Percentiles rank a stretch among this genome's conserved stretches.
phyloP scores from a whole-genome alignment of 257 asterid genomes.

The Galeopsis tetrahit region DNA sequence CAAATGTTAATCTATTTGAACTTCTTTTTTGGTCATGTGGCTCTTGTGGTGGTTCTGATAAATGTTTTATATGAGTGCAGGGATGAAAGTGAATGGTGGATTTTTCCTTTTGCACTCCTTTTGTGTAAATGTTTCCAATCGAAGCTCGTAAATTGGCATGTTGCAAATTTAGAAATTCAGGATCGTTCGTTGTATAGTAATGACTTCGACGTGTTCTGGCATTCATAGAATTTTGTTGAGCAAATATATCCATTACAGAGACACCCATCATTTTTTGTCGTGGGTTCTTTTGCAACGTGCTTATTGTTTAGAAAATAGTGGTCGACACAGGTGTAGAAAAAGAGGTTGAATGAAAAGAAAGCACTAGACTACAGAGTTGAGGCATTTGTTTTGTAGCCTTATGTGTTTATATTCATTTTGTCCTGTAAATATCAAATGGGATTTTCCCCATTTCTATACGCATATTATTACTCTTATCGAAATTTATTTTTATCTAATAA shows the following conservation, averaged over 20 bases:
- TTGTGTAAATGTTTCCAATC: constrained; percentile 90
- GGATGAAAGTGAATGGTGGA: constrained; percentile 99
- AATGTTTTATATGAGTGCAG: constrained; percentile 49
- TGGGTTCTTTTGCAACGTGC: constrained; percentile 53
- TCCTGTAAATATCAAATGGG: constrained; percentile 60
- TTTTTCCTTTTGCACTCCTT: constrained; percentile 82
- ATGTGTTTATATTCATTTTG: constrained; percentile 43
- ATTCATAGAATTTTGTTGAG: constrained; percentile 54
- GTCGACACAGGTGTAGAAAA: constrained; percentile 62
- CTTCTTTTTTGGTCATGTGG: not conserved
- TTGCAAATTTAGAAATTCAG: constrained; percentile 93
- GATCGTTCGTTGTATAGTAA: constrained; percentile 92
- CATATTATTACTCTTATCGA: constrained; percentile 21
- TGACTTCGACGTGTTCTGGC: constrained; percentile 93
- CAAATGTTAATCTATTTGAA: not conserved
- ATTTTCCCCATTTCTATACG: constrained; percentile 31
- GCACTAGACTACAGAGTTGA: constrained; percentile 41
- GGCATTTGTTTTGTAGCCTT: constrained; percentile 59
- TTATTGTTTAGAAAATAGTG: constrained; percentile 45
- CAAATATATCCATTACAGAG: constrained; percentile 39
- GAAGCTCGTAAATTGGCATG: constrained; percentile 89
- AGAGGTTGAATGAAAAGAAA: constrained; percentile 22
- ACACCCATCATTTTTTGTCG: constrained; percentile 66
- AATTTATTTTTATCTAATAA: constrained; percentile 20
- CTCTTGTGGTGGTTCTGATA: not conserved